A percentile compares a stretch with the other conserved stretches of the same genome.
Conservation (phyloP, 2,329 filamentous ascomycete species). For the Phialophora verrucosa region DNA sequence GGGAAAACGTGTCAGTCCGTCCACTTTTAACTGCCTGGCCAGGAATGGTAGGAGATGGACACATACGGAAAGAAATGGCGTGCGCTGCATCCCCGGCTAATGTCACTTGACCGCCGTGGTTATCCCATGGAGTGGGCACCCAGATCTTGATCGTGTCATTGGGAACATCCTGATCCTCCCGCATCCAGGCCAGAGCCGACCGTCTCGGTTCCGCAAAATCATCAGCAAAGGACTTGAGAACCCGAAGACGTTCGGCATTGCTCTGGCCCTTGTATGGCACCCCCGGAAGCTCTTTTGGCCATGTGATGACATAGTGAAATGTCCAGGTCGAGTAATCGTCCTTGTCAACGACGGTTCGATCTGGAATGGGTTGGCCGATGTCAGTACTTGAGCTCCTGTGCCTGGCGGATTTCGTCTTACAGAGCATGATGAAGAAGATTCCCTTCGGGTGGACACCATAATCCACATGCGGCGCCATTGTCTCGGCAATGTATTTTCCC, state of each 20-base stretch:
- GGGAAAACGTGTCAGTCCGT: not conserved
- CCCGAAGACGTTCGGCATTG: conserved; percentile 6
- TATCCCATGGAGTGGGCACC: conserved; percentile 3
- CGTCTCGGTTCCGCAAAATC: conserved; percentile 7
- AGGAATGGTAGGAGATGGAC: not conserved
- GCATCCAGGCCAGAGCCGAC: conserved; percentile 8
- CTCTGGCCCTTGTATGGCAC: conserved; percentile 6
- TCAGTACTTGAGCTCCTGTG: not conserved
- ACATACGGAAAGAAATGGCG: conserved; percentile 4
- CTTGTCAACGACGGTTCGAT: conserved; percentile 9
- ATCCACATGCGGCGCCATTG: conserved; percentile 9
- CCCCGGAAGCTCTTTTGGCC: conserved; percentile 1
- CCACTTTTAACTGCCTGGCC: not conserved
- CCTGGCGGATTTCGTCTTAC: not conserved
- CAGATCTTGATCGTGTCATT: conserved; percentile 4
- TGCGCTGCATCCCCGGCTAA: conserved; percentile 8
- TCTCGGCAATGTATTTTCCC: conserved; percentile 6
- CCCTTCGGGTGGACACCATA: conserved; percentile 9
- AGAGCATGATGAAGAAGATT: conserved; percentile 16
- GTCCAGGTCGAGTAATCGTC: conserved; percentile 13
- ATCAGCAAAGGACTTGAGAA: conserved; percentile 4
- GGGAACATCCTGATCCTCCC: conserved; percentile 1
- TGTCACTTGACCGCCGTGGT: not conserved
- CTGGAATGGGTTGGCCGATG: not conserved
- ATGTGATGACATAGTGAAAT: conserved; percentile 2